These are phyloP conservation scores for Priceomyces fermenticarens DNA, from an alignment of 805 yeast genomes.

Conservation along the genomic window DNA sequence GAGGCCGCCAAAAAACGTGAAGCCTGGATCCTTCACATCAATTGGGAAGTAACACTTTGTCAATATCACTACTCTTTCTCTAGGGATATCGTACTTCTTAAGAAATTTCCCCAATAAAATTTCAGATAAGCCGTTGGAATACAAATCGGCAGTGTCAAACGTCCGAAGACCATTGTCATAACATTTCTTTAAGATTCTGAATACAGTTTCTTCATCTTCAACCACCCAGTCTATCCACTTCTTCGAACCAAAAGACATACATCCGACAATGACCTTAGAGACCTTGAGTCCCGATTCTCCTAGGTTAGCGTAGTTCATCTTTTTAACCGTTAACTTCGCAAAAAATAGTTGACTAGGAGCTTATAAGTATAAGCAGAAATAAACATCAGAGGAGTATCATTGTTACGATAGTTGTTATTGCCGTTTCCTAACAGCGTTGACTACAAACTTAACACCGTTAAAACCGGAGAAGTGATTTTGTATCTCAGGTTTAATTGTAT, in stretches of 20 bases:
- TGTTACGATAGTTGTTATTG: no score
- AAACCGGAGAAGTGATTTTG: no score
- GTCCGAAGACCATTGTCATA: conserved; percentile 21
- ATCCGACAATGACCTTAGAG: conserved; percentile 50
- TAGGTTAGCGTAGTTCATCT: no score
- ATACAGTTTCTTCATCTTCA: conserved; percentile 1
- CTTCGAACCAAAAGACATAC: conserved; percentile 47
- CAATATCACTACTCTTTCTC: conserved; percentile 19
- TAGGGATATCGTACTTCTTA: conserved; percentile 16
- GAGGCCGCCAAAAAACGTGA: neutral
- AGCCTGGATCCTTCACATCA: conserved; percentile 3
- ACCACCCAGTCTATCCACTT: conserved; percentile 28
- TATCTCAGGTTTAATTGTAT: no score
- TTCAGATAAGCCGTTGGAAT: conserved; percentile 19
- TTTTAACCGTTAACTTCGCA: no score
- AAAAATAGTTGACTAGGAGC: no score
- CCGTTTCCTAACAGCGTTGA: no score
- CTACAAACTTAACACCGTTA: no score
- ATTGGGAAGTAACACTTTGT: conserved; percentile 13
- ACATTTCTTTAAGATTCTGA: conserved; percentile 21
- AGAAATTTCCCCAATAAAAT: conserved; percentile 16
- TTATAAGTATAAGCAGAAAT: no score
- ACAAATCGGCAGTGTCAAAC: conserved; percentile 23
- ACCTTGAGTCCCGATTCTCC: conserved; percentile 50
- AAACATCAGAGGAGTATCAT: no score